Evolutionary conservation across 140 eudicot genomes (phyloP).

Genomic region (Erigeron philadelphicus): DNA sequence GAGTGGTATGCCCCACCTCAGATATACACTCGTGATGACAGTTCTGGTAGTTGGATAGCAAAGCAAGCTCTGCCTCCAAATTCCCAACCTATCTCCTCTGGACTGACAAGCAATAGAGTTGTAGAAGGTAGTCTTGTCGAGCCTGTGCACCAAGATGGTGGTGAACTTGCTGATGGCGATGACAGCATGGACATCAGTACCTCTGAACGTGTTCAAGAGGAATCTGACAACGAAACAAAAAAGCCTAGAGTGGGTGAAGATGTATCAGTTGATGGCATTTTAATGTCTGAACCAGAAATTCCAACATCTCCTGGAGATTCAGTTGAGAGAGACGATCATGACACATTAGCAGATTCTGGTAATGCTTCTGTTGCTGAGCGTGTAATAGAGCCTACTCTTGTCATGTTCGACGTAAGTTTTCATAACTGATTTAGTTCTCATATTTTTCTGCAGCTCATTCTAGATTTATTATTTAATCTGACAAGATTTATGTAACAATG

Average conservation of each 20-base stretch:
- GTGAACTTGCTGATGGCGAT: slow-evolving; percentile 40
- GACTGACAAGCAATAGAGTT: slow-evolving; percentile 20
- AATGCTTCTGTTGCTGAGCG: slow-evolving; percentile 89
- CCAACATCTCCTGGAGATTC: slow-evolving; percentile 38
- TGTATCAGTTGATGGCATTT: slow-evolving; percentile 46
- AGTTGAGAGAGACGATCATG: slow-evolving; percentile 40
- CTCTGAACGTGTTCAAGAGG: slow-evolving; percentile 46
- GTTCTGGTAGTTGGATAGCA: slow-evolving; percentile 67
- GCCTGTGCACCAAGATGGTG: slow-evolving; percentile 29
- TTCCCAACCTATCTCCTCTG: slow-evolving; percentile 43
- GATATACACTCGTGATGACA: slow-evolving; percentile 75
- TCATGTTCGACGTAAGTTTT: slow-evolving; percentile 74
- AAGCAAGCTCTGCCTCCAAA: slow-evolving; percentile 49
- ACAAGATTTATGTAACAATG: too few relatives aligned
- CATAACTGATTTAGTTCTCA: neutral
- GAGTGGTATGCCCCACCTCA: slow-evolving; percentile 94
- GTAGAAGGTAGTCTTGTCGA: neutral
- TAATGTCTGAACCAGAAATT: slow-evolving; percentile 44
- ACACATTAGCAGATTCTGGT: slow-evolving; percentile 49
- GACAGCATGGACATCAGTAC: slow-evolving; percentile 48
- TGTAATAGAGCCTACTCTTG: slow-evolving; percentile 86
- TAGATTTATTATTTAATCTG: neutral
- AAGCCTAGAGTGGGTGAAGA: slow-evolving; percentile 53
- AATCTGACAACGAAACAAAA: slow-evolving; percentile 48
- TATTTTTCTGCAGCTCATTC: neutral